Evolutionary conservation across 495 filamentous ascomycete species (phyloP).

Genomic region (Lepraria neglecta): DNA sequence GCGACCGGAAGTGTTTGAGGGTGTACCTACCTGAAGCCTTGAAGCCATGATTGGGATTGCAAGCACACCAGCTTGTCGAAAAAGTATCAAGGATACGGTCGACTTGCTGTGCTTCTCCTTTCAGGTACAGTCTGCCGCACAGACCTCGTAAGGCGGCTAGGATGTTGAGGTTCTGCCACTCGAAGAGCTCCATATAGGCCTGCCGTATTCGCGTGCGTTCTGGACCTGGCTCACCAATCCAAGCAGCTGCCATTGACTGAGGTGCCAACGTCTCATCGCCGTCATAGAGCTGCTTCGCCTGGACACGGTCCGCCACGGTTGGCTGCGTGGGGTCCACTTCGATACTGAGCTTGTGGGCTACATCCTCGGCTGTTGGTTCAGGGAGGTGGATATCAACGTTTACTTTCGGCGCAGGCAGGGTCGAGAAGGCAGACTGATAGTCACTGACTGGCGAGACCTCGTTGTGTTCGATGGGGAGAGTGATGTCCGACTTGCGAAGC

Average conservation of each 20-base stretch:
- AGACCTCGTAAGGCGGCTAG: conserved; percentile 70
- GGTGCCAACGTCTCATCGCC: conserved; percentile 75
- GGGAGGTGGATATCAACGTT: conserved; percentile 25
- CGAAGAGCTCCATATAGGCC: conserved; percentile 89
- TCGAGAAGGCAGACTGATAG: conserved; percentile 43
- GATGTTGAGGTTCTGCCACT: conserved; percentile 78
- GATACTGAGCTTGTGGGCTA: conserved; percentile 13
- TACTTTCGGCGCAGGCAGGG: conserved; percentile 22
- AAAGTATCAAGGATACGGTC: conserved; percentile 89
- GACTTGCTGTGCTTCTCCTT: conserved; percentile 93
- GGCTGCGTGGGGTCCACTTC: conserved; percentile 31
- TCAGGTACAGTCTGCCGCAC: conserved; percentile 75
- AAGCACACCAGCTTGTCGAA: conserved; percentile 83
- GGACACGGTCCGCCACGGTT: conserved; percentile 55
- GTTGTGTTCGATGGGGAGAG: conserved; percentile 39
- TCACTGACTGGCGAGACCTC: conserved; percentile 39
- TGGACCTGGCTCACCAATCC: conserved; percentile 73
- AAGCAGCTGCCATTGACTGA: conserved; percentile 73
- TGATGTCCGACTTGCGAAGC: conserved; percentile 32
- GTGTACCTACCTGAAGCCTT: conserved; percentile 67
- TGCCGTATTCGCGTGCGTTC: conserved; percentile 60
- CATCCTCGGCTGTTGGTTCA: conserved; percentile 30
- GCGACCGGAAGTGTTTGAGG: background rate
- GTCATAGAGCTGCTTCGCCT: conserved; percentile 75
- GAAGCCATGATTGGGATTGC: conserved; percentile 92